Conservation (phyloP, 2,329 filamentous ascomycete genomes). For the Aspergillus ochraceus region DNA sequence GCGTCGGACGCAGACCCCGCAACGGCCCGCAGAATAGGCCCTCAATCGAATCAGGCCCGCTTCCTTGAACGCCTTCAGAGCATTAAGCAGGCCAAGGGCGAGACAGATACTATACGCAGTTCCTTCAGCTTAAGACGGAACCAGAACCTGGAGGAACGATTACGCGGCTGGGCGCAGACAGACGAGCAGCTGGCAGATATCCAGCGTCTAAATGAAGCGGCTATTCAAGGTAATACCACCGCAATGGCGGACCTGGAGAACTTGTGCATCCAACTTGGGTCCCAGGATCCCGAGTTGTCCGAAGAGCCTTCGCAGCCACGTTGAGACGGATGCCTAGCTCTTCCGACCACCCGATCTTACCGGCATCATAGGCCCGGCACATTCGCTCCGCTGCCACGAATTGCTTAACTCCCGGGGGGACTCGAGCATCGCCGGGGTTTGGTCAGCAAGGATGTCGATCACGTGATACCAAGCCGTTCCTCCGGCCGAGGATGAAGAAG, state of each 20-base stretch:
- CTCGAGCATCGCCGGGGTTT: too few species aligned
- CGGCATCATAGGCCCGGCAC: background rate
- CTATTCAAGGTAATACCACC: slow-evolving; percentile 36
- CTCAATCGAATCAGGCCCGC: slow-evolving; percentile 45
- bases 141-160: slow-evolving; percentile 31
- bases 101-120: slow-evolving; percentile 64
- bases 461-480: background rate
- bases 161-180: slow-evolving; percentile 39
- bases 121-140: slow-evolving; percentile 50
- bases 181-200: slow-evolving; percentile 39
- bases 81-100: slow-evolving; percentile 64
- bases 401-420: too few species aligned
- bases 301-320: slow-evolving; percentile 11
- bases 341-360: background rate
- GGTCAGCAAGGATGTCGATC: background rate
- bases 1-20: background rate
- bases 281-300: slow-evolving; percentile 9
- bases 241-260: slow-evolving; percentile 38
- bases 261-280: slow-evolving; percentile 33
- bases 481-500: background rate
- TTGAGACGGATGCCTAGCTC: background rate
- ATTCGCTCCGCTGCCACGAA: too few species aligned
- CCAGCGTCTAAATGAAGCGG: slow-evolving; percentile 36
- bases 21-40: slow-evolving; percentile 23
- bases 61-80: slow-evolving; percentile 68